Percentiles rank a stretch among this genome's conserved stretches.
Conservation (phyloP, 2,329 filamentous ascomycete species). For the Botrytis pseudocinerea region DNA sequence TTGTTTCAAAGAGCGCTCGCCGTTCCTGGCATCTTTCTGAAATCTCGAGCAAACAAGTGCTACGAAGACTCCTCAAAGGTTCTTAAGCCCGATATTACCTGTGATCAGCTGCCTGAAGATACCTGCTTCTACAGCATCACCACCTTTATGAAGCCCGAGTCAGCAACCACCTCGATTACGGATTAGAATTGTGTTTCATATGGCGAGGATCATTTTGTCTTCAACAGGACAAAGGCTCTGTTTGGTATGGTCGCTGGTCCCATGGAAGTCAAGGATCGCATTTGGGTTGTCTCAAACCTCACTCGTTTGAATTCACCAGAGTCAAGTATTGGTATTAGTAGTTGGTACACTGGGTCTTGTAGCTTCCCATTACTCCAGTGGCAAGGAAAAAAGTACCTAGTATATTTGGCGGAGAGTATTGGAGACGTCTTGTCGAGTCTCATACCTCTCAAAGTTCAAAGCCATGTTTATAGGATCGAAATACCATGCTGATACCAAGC, state of each 20-base stretch:
- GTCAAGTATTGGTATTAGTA: background rate
- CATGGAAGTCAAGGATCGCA: background rate
- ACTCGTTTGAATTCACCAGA: background rate
- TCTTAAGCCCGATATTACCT: background rate
- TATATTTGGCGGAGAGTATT: background rate
- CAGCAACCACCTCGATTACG: constrained; percentile 1
- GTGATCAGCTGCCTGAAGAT: background rate
- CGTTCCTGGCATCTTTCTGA: background rate
- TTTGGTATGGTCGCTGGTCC: background rate
- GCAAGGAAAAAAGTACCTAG: background rate
- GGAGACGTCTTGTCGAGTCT: background rate
- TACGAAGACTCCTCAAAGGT: background rate
- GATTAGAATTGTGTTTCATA: constrained; percentile 1
- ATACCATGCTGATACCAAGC: background rate
- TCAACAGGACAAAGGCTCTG: background rate
- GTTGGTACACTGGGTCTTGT: background rate
- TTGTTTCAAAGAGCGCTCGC: background rate
- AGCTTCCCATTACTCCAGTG: background rate
- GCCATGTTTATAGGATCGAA: background rate
- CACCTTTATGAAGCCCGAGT: background rate
- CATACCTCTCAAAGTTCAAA: background rate
- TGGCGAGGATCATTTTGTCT: background rate
- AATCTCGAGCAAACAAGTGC: background rate
- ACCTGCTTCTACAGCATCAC: background rate
- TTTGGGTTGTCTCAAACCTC: background rate